Base-by-base conservation (phyloP, 2,329 filamentous ascomycete genomes). In the Monilinia fructicola region DNA sequence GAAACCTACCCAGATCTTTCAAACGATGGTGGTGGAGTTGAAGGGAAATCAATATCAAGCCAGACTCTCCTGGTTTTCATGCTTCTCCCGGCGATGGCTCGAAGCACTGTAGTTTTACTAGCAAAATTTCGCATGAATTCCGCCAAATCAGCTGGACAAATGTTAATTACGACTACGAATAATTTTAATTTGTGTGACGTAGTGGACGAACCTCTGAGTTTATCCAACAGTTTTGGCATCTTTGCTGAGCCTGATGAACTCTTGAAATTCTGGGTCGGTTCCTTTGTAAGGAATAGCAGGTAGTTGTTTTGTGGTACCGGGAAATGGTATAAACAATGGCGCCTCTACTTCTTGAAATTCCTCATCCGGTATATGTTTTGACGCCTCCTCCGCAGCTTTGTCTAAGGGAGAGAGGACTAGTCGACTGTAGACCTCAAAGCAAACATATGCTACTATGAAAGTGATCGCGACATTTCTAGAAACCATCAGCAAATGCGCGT, bases 21-120 rank as follows among this genome's bases (percentile, higher is more conserved):
- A 66, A 85, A 87, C 64, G 81, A 82, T 6, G 87, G 86, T 1
- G 88, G 87, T 53, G 87, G 84, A 46, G 78, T 78, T 54, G 78
- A 76, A 0, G 88, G 88, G 69, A 85, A 90, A 60, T 86, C 81
- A 35, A 89, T 78, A 52, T 89, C 83, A 38, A 90, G 78, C 87
- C 86, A 89, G 44, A 68, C 80, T 66, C 81, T 81, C 44, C 79
- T 79, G 40, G 88, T 68, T 48, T 78, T 79, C 59, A 85, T 79
- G 0, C 80, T 77, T 35, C 79, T 78, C 12, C 85, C 80, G 80
- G 44, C 80, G 76, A 3, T 77, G 71, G 11, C 70, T 76, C 38
- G 28, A n/a, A 87, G 74, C 2, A 80, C 66, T 0, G 79, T 78
- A 67, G 82, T 80, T 73, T 61, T 77, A 38, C 79, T 78, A 1